Conservation (phyloP, 306 rosid genomes). For the Cicer arietinum region DNA sequence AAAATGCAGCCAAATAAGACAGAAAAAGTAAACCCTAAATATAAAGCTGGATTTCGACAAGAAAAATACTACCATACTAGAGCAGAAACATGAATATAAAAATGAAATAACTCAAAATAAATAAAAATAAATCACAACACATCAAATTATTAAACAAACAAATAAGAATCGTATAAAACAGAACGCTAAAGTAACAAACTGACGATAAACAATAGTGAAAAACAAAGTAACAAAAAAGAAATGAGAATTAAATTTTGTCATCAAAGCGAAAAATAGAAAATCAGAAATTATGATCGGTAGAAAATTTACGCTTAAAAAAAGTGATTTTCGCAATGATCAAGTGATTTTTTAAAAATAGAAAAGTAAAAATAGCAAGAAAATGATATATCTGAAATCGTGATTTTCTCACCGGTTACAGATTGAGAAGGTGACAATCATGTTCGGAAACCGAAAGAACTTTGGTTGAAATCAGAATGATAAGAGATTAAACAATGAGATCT, state of each 20-base stretch:
- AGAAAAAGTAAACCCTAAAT: neutral
- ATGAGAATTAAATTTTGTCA: conserved; percentile 32
- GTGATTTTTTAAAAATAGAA: neutral
- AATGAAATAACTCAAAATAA: neutral
- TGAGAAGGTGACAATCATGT: conserved; percentile 37
- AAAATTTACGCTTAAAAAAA: neutral
- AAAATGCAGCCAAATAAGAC: neutral
- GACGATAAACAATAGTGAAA: neutral
- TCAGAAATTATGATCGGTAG: conserved; percentile 15
- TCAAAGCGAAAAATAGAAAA: neutral
- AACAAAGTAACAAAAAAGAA: neutral
- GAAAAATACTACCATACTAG: neutral
- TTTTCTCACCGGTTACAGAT: conserved; percentile 47
- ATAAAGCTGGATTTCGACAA: neutral
- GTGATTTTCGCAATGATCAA: neutral
- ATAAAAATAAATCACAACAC: neutral
- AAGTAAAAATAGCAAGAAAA: neutral
- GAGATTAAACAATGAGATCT: conserved; percentile 36
- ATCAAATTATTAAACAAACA: neutral
- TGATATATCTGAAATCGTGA: neutral
- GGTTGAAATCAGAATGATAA: conserved; percentile 40
- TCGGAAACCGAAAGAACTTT: conserved; percentile 14
- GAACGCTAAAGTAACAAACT: neutral
- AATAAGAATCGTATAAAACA: neutral
- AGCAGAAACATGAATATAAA: neutral